Evolutionary conservation across 2,329 filamentous ascomycete genomes (phyloP).

Genomic region (Ophiostoma novo-ulmi): DNA sequence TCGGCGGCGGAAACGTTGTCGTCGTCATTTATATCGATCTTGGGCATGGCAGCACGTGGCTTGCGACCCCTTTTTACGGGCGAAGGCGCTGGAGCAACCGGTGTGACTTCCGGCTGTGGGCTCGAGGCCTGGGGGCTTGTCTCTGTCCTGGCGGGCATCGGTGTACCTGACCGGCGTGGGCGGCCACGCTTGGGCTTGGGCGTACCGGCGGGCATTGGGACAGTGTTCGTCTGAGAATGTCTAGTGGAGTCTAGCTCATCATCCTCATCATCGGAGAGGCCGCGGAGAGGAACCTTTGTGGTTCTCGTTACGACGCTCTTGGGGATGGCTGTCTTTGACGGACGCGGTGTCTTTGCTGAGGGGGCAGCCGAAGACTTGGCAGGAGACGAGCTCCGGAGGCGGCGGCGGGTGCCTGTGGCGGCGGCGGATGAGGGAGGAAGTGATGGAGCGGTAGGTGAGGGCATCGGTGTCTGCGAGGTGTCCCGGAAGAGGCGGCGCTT

Average conservation of each 20-base stretch:
- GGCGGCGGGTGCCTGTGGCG: conserved; percentile 13
- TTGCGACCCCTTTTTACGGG: conserved; percentile 19
- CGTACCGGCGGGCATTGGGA: conserved; percentile 29
- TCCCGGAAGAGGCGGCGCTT: conserved; percentile 33
- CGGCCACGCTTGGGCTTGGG: conserved; percentile 29
- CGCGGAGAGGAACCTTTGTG: conserved; percentile 43
- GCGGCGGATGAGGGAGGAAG: conserved; percentile 21
- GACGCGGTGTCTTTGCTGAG: neutral
- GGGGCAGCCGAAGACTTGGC: conserved; percentile 33
- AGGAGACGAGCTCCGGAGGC: conserved; percentile 18
- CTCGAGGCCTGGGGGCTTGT: conserved; percentile 10
- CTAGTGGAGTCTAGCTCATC: conserved; percentile 22
- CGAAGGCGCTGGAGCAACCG: conserved; percentile 3
- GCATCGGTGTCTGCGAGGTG: conserved; percentile 24
- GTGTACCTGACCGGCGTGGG: conserved; percentile 49
- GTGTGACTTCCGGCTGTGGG: conserved; percentile 12
- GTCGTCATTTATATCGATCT: conserved; percentile 25
- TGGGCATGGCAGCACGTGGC: conserved; percentile 28
- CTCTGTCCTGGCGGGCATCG: conserved; percentile 43
- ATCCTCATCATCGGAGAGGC: conserved; percentile 41
- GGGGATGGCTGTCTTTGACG: neutral
- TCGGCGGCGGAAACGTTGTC: conserved; percentile 33
- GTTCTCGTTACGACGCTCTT: conserved; percentile 14
- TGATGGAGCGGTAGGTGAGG: conserved; percentile 36
- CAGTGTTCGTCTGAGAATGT: neutral